phyloP scores from a whole-genome alignment of 164 flowering plant genomes.

The Cinnamomum micranthum region DNA sequence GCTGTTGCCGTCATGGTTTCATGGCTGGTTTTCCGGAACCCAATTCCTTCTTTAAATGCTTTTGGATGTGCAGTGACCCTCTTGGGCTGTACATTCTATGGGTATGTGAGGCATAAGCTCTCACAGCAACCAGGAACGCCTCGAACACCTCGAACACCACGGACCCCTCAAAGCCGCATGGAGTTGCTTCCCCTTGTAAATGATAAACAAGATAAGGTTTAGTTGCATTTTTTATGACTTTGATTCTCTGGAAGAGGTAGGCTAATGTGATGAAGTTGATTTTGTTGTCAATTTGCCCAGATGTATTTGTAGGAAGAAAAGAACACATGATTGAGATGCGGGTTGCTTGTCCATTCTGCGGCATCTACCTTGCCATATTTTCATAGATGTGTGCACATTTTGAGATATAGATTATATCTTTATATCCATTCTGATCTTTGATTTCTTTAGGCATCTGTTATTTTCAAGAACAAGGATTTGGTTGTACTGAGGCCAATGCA shows the following conservation, averaged over 20 bases:
- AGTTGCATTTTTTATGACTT: slow-evolving; percentile 7
- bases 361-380: not conserved
- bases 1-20: slow-evolving; percentile 90
- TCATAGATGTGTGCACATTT: not conserved
- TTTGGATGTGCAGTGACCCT: slow-evolving; percentile 89
- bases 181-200: slow-evolving; percentile 81
- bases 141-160: slow-evolving; percentile 43
- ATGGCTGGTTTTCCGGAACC: slow-evolving; percentile 88
- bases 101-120: slow-evolving; percentile 83
- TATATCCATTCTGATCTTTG: not conserved
- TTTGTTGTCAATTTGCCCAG: too few relatives aligned
- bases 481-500: not conserved
- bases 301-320: not conserved
- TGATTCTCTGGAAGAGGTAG: not conserved
- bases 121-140: slow-evolving; percentile 87
- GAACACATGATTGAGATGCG: not conserved
- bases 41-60: slow-evolving; percentile 75
- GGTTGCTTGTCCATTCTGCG: not conserved
- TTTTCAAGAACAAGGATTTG: not conserved
- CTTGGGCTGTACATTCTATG: slow-evolving; percentile 93
- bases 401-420: not conserved
- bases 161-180: slow-evolving; percentile 54
- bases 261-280: too few relatives aligned
- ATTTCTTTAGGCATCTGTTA: not conserved
- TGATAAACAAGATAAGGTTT: slow-evolving; percentile 84